Percentiles rank a stretch among this genome's conserved stretches.
Evolutionary conservation across 2,329 filamentous ascomycete genomes (phyloP).

Genomic region (Pseudocercospora fijiensis): DNA sequence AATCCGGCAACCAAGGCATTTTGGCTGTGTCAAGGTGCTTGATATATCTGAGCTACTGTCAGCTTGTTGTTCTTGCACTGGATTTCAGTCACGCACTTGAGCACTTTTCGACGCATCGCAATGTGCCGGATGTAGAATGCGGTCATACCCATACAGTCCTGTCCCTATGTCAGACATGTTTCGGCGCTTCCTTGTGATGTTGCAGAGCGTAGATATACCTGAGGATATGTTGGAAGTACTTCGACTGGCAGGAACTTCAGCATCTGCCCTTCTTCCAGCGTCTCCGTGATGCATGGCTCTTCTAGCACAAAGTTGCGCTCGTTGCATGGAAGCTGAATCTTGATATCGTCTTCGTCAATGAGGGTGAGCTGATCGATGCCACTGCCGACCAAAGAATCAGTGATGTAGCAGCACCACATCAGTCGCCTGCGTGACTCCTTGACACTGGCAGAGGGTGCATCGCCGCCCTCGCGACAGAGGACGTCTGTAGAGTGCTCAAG

Average conservation of each 20-base stretch:
- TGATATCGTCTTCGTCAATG: conserved; percentile 31
- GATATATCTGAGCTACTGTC: conserved; percentile 20
- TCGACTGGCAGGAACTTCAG: conserved; percentile 26
- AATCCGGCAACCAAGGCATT: conserved; percentile 28
- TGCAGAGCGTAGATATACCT: neutral
- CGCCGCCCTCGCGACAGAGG: conserved; percentile 25
- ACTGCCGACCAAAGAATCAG: conserved; percentile 28
- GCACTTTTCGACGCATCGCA: conserved; percentile 27
- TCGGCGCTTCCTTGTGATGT: neutral
- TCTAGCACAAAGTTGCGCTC: conserved; percentile 30
- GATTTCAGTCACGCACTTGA: conserved; percentile 15
- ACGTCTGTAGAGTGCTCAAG: conserved; percentile 30
- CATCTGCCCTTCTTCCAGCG: conserved; percentile 27
- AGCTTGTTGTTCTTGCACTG: neutral
- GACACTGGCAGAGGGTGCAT: conserved; percentile 27
- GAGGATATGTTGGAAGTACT: conserved; percentile 25
- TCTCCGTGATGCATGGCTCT: conserved; percentile 30
- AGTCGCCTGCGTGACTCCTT: conserved; percentile 30
- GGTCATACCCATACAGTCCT: conserved; percentile 30
- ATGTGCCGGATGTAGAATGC: conserved; percentile 29
- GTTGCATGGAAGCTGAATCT: conserved; percentile 30
- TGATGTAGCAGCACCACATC: conserved; percentile 32
- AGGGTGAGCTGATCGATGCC: conserved; percentile 30
- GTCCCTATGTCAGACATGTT: conserved; percentile 1
- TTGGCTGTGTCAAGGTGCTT: conserved; percentile 29